Percentiles rank a stretch among this genome's conserved stretches.
Conservation (phyloP, 176 grass and related monocot genomes). For the Poa pratensis region DNA sequence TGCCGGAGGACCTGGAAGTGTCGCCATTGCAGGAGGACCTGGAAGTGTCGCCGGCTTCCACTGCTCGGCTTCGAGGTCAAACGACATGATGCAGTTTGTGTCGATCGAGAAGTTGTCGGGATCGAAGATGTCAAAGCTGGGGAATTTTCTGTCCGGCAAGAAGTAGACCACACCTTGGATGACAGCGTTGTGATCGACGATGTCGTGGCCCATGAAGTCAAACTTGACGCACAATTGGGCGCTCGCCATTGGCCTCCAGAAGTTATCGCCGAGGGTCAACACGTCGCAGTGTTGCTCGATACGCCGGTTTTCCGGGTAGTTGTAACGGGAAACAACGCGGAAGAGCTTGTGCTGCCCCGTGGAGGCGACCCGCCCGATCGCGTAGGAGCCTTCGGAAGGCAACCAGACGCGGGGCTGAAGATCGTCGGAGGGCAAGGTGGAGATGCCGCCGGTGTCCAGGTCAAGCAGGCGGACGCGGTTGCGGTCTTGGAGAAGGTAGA, state of each 20-base stretch:
- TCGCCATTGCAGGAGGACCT: background rate
- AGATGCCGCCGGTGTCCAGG: background rate
- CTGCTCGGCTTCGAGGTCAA: slow-evolving; percentile 4
- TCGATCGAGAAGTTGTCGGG: background rate
- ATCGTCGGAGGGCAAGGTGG: background rate
- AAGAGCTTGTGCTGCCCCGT: background rate
- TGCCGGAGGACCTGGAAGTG: background rate
- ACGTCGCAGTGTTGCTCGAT: background rate
- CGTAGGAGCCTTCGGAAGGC: background rate
- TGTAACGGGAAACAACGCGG: background rate
- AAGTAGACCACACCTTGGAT: slow-evolving; percentile 8
- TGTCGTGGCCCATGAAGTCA: rapidly evolving
- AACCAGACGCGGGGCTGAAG: background rate
- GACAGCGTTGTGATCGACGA: background rate
- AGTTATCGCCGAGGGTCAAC: too few relatives aligned
- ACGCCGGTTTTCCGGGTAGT: too few relatives aligned
- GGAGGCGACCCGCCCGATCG: background rate
- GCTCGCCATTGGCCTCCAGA: background rate
- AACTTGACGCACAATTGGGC: background rate
- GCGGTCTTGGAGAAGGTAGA: background rate
- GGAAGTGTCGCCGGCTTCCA: background rate
- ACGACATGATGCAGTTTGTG: background rate
- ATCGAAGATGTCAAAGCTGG: background rate
- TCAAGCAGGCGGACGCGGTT: background rate
- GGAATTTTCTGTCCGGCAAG: background rate